Percentiles rank a stretch among this genome's conserved stretches.
Evolutionary conservation across 2,329 filamentous ascomycete species (phyloP).

Genomic region (Phyllosticta citribraziliensis): DNA sequence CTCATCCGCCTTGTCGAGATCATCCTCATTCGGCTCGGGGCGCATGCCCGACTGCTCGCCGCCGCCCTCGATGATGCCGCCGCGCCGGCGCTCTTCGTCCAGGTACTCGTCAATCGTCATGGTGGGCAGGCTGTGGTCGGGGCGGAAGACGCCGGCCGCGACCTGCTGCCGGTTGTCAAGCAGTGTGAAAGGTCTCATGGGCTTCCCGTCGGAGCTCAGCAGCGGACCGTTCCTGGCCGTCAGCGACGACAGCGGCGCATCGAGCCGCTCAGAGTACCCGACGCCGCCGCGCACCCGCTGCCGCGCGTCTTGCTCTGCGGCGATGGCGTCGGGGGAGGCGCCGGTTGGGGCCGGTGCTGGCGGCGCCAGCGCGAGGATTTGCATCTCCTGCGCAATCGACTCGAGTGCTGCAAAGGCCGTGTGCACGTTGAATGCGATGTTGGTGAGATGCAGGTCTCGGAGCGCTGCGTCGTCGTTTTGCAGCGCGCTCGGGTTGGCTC

Average conservation of each 20-base stretch:
- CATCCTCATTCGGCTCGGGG: constrained; percentile 77
- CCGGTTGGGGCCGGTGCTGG: constrained; percentile 33
- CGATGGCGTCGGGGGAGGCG: constrained; percentile 12
- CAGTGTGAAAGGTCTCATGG: constrained; percentile 83
- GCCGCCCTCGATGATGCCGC: constrained; percentile 84
- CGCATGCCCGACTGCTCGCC: constrained; percentile 62
- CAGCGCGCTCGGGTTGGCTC: constrained; percentile 48
- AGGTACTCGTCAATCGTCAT: constrained; percentile 98
- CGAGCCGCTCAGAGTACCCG: constrained; percentile 64
- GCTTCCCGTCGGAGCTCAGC: constrained; percentile 68
- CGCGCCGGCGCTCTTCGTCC: constrained; percentile 75
- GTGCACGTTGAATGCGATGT: constrained; percentile 64
- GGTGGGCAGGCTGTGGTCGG: constrained; percentile 87
- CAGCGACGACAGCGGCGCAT: constrained; percentile 47
- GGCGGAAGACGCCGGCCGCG: constrained; percentile 71
- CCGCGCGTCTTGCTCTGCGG: constrained; percentile 32
- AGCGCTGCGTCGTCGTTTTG: constrained; percentile 78
- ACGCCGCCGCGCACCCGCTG: constrained; percentile 36
- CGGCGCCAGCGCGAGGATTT: constrained; percentile 70
- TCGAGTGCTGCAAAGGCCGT: constrained; percentile 82
- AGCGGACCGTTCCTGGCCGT: constrained; percentile 51
- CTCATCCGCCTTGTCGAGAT: constrained; percentile 74
- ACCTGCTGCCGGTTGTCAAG: constrained; percentile 67
- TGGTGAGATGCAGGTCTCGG: constrained; percentile 67
- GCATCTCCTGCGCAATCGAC: constrained; percentile 70